Conservation (phyloP, 108 stramenopile genomes). For the Skeletonema tropicum region DNA sequence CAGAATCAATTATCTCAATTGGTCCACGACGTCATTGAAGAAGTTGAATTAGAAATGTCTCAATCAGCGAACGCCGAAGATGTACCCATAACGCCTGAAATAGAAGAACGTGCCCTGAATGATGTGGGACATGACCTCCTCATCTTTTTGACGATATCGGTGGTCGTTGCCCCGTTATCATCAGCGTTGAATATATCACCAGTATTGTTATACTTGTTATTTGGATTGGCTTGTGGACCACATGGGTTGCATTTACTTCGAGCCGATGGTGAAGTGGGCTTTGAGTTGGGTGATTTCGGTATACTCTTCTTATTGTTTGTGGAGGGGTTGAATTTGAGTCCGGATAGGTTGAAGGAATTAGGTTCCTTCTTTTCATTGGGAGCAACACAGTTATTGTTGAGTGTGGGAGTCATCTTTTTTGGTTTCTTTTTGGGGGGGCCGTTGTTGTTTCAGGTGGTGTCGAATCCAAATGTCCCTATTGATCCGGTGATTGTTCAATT, state of each 20-base stretch:
- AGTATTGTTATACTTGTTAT: conserved; percentile 58
- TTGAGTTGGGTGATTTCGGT: conserved; percentile 76
- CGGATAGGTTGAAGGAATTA: conserved; percentile 63
- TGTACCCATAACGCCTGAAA: conserved; percentile 34
- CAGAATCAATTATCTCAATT: conserved; percentile 9
- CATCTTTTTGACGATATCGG: conserved; percentile 59
- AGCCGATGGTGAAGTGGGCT: conserved; percentile 57
- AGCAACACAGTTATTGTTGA: conserved; percentile 59
- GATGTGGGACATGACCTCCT: conserved; percentile 70
- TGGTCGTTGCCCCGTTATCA: conserved; percentile 60
- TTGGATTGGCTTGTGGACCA: conserved; percentile 66
- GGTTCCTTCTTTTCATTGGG: conserved; percentile 65
- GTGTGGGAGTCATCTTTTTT: conserved; percentile 62
- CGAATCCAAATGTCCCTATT: conserved; percentile 57
- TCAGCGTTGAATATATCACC: conserved; percentile 59
- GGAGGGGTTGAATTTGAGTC: conserved; percentile 65
- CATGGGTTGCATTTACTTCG: conserved; percentile 61
- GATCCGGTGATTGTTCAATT: conserved; percentile 66
- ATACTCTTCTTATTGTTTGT: conserved; percentile 80
- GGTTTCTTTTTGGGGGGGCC: conserved; percentile 68
- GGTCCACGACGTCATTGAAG: conserved; percentile 19
- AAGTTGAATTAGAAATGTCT: conserved; percentile 28
- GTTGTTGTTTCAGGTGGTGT: conserved; percentile 52
- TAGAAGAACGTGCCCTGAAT: conserved; percentile 42
- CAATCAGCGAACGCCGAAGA: neutral